Conservation (phyloP, 306 rosid genomes). For the Trifolium dubium region DNA sequence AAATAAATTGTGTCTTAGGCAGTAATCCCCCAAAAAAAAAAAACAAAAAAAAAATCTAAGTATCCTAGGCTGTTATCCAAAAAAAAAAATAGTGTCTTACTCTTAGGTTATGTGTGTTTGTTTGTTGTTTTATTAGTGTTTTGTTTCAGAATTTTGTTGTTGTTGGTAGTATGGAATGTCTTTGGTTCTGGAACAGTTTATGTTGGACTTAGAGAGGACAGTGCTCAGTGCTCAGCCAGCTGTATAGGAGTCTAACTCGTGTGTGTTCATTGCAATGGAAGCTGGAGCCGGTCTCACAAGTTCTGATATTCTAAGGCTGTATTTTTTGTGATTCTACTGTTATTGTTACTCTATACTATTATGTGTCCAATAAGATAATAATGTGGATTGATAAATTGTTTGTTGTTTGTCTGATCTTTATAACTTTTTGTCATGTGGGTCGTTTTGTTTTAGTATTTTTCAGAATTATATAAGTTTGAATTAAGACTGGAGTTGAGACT, state of each 20-base stretch:
- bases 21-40: not conserved
- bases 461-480: not conserved
- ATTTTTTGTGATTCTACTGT: constrained; percentile 24
- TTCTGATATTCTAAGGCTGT: constrained; percentile 19
- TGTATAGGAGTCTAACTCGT: constrained; percentile 39
- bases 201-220: constrained; percentile 24
- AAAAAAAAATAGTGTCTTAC: not conserved
- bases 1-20: constrained; percentile 7
- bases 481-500: not conserved
- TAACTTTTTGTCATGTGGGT: not conserved
- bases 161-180: constrained; percentile 13
- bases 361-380: constrained; percentile 22
- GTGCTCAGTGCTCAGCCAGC: constrained; percentile 11
- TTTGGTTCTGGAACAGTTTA: constrained; percentile 9
- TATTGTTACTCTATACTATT: constrained; percentile 14
- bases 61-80: constrained; percentile 11
- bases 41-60: not conserved
- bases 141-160: not conserved
- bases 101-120: constrained; percentile 30
- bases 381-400: not conserved
- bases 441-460: not conserved
- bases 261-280: not conserved
- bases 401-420: not conserved
- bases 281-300: constrained; percentile 14
- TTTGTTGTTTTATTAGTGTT: constrained; percentile 34